Base-by-base conservation (phyloP, 345 rosid species). In the Syzygium aqueum region DNA sequence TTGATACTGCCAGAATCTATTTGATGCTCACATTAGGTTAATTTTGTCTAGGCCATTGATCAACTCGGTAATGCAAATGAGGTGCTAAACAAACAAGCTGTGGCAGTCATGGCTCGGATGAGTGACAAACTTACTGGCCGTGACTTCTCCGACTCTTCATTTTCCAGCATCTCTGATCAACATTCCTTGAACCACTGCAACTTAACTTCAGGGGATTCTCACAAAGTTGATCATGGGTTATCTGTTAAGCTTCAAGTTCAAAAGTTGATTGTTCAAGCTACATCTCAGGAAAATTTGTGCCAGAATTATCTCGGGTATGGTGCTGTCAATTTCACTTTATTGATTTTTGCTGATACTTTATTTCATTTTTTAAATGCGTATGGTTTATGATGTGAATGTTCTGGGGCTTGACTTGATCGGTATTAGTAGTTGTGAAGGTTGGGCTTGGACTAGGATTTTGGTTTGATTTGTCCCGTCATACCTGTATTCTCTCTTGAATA, bases 41-140 rank as follows among this genome's bases (percentile, higher is more conserved):
- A 49, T 16, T 52, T 51, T 88, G 9, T 61, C 87, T 86, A 97
- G 99, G 99, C 99, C 89, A 99, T 96, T 89, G 94, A 94, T 92
- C 98, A 94, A 91, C 99, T 95, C 21, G 99, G 99, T 87, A 99
- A 97, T 91, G 99, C 99, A 77, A 97, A 95, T 59, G 99, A 97
- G 92, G 98, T 97, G 85, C 84, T 97, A 88, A 97, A 97, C 27
- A 98, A 95, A 90, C 97, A 94, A 56, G 99, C 99, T 51, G 98
- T 97, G 85, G 93, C 92, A 53, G 99, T 97, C 84, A 97, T 95
- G 99, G 98, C 92, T 59, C 93, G 98, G 51, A 97, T 97, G 99
- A 94, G 96, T 88, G 84, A 95, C 85, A 97, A 97, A 92, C 95
- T 97, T 30, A 97, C 99, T 10, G 99, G 99, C 77, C 96, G 97